Evolutionary conservation across 1,139 yeast genomes (phyloP), one percentile per base, ranked within the genome.

Genomic region (Torulaspora pretoriensis): DNA sequence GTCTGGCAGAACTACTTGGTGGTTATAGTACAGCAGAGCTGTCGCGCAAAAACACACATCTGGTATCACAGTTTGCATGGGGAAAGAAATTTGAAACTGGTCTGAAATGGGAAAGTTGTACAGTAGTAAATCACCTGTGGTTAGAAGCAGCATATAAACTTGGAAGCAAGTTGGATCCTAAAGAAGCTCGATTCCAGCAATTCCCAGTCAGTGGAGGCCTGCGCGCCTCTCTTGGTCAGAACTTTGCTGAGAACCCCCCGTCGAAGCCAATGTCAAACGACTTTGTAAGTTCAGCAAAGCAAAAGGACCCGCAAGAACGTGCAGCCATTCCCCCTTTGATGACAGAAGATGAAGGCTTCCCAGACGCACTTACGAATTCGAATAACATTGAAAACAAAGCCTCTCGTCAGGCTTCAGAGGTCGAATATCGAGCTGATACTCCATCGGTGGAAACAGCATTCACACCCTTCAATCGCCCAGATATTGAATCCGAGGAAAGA

Each of bases 71-170:
- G 0, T 72, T 72, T 33, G 75, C 85, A 0, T 64, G 63, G 13
- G 97, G 98, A 1, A 77, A 74, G 47, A 92, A 92, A 65, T 87
- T 76, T 57, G 75, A 74, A 8, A 87, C 92, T 8, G 95, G 95
- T 0, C 63, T 69, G 27, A 68, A 68, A 35, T 85, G 89, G 81
- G 59, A 74, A 1, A 68, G 69, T 7, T 74, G 82, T 23, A 68
- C 68, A 28, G 63, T 84, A 1, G 83, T 87, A 0, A 89, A 84
- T 58, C 96, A 87, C 63, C 59, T 82, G 14, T 92, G 98, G 98
- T 67, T 92, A n/a, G 97, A 92, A 60, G 94, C 86, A 47, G 75
- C 63, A 23, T 60, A 56, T 40, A 45, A 43, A 32, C 16, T 17
- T 1, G 51, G 52, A n/a, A 32, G 32, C n/a, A 48, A 48, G 24